Percentiles rank a stretch among this genome's conserved stretches.
Conservation (phyloP, 2,329 filamentous ascomycete genomes). For the Trichoderma sp. region DNA sequence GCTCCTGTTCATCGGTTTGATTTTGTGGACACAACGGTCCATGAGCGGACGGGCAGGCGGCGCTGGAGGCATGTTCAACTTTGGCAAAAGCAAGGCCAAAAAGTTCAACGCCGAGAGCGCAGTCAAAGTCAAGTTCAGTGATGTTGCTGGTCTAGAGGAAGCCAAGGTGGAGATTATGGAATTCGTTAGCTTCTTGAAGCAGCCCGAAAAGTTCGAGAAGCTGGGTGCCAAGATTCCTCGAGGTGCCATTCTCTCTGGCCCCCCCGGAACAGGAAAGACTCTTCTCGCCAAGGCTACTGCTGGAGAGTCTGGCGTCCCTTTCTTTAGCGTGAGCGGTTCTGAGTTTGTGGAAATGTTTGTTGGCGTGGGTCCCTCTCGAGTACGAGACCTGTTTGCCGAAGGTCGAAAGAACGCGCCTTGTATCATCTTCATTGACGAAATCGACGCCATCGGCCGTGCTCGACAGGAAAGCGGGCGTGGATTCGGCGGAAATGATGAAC, state of each 20-base stretch:
- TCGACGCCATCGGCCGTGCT: conserved; percentile 94
- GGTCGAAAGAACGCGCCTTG: conserved; percentile 95
- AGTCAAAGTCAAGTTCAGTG: conserved; percentile 94
- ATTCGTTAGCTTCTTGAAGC: conserved; percentile 95
- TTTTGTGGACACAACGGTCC: conserved; percentile 78
- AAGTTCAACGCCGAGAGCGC: conserved; percentile 97
- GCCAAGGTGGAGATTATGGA: conserved; percentile 99
- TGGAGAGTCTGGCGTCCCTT: conserved; percentile 93
- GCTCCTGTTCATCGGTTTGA: conserved; percentile 78
- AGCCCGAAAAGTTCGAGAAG: conserved; percentile 88
- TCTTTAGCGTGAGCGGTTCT: conserved; percentile 97
- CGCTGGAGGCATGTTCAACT: conserved; percentile 82
- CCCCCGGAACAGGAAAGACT: conserved; percentile 97
- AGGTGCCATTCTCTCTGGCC: conserved; percentile 94
- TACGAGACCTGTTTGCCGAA: conserved; percentile 91
- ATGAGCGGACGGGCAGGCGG: conserved; percentile 66
- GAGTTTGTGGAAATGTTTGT: conserved; percentile 99
- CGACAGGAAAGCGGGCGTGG: conserved; percentile 72
- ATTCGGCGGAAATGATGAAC: conserved; percentile 92
- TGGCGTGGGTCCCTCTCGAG: conserved; percentile 93
- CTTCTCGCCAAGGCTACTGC: conserved; percentile 95
- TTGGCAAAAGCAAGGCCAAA: conserved; percentile 94
- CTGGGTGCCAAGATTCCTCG: conserved; percentile 97
- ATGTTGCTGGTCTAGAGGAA: conserved; percentile 97
- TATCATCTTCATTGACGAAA: conserved; percentile 99